Evolutionary conservation across 345 rosid genomes (phyloP), one percentile per base, ranked within the genome.

Genomic region (Camelina hispida): DNA sequence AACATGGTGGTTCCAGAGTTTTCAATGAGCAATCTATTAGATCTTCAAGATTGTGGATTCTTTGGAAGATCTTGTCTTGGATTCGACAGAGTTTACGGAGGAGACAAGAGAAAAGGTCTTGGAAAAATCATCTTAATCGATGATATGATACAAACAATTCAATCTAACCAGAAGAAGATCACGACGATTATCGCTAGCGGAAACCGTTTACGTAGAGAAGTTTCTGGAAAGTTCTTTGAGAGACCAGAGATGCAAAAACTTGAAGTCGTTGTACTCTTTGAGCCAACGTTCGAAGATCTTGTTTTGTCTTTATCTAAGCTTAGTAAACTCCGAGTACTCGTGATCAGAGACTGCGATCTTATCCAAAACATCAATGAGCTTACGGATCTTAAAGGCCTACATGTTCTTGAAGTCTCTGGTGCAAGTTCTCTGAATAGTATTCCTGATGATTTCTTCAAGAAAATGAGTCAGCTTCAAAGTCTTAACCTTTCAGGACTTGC

Each of bases 341-440:
- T 86, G 30, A 80, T 87, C 17, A 82, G 87, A 44, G 86, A 79
- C 62, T 86, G 89, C 65, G 73, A 82, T 56, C 64, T 68, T 28
- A 12, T 86, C 42, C 14, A 54, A 14, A 43, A 72, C 30, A 59
- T 84, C 9, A 6, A 66, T 9, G 1, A 17, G 23, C 66, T 85
- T 37, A 2, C 3, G 38, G 13, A 14, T 28, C 88, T 83, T 38
- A 1, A 59, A 15, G 2, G 2, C 0, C 76, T 87, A 58, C 65
- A 68, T 3, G 85, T 71, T 77, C 87, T 89, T 6, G 91, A 89
- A 84, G 71, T 89, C 70, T 84, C 91, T 16, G 88, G 81, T 51
- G 78, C 88, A 32, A 62, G 75, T 16, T 69, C 37, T 78, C 43
- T 81, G 4, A 4, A 5, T 35, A 20, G 22, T 2, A 80, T 87